Evolutionary conservation across 129 eudicot species (phyloP), one percentile per base, ranked within the genome.

Genomic region (Chrysanthemum lavandulifolium): DNA sequence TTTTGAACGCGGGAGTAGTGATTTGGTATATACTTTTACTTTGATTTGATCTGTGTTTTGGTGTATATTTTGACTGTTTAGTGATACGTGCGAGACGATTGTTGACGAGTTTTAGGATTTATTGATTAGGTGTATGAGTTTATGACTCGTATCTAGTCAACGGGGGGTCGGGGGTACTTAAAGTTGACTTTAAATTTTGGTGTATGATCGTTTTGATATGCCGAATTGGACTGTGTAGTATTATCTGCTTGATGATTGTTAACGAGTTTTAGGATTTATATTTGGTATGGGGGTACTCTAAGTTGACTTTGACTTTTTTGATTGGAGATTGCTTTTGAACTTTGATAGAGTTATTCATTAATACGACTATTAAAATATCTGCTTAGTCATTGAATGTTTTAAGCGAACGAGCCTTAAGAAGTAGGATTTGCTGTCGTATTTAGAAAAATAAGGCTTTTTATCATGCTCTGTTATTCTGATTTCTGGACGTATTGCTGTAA

Each of bases 1-100:
- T 80, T 88, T 86, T 45, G 99, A 94, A 71, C 93, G 99, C 29
- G 82, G 69, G 51, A 90, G 88, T 40, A 78, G 96, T 66, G 94
- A 94, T 84, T 78, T 94, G 99, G 99, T 90, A 88, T 80, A 2
- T 68, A 50, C 64, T 72, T 33, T 18, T 13, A n/a, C 10, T n/a
- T 71, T 13, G 8, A 19, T n/a, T n/a, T n/a, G n/a, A 36, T 6
- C 9, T 36, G 45, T 3, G 45, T 36, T 36, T 36, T 36, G 43
- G 45, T 36, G 9, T 1, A 36, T n/a, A n/a, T n/a, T n/a, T 36
- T 1, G 43, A 36, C 45, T 36, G 45, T 36, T 6, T 36, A 36
- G 45, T 6, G 45, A 36, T 36, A 36, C 45, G 45, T 6, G 45
- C 45, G 45, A 36, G 45, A 36, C 10, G 1, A n/a, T n/a, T n/a